Conservation (phyloP, 129 eudicot genomes). For the Cynara cardunculus region DNA sequence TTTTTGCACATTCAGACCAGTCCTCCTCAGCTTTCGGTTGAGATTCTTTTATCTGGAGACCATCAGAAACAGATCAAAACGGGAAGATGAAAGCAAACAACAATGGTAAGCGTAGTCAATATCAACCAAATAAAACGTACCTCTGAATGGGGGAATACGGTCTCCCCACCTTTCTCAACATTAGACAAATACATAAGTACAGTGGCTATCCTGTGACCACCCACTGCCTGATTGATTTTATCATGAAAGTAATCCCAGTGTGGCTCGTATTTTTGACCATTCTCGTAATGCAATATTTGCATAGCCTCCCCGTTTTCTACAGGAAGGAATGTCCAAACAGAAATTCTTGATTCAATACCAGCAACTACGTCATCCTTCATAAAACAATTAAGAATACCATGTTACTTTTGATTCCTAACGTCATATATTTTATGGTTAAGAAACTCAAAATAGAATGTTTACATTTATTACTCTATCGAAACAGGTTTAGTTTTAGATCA, state of each 20-base stretch:
- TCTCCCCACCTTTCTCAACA: slow-evolving; percentile 79
- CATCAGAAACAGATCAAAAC: background rate
- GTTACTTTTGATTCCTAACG: background rate
- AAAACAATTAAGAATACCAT: background rate
- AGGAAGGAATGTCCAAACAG: slow-evolving; percentile 82
- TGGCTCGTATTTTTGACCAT: slow-evolving; percentile 86
- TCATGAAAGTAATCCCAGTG: slow-evolving; percentile 80
- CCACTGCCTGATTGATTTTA: slow-evolving; percentile 52
- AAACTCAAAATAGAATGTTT: background rate
- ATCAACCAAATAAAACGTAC: slow-evolving; percentile 26
- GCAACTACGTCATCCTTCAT: slow-evolving; percentile 60
- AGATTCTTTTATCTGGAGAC: slow-evolving; percentile 40
- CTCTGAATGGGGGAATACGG: slow-evolving; percentile 64
- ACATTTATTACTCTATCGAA: background rate
- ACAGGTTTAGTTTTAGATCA: background rate
- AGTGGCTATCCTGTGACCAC: slow-evolving; percentile 86
- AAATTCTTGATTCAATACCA: slow-evolving; percentile 58
- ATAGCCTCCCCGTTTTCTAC: slow-evolving; percentile 72
- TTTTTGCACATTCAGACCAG: slow-evolving; percentile 74
- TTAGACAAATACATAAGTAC: slow-evolving; percentile 87
- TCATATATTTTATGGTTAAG: background rate
- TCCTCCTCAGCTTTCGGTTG: slow-evolving; percentile 55
- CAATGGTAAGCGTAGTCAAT: background rate
- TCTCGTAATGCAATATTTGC: slow-evolving; percentile 65
- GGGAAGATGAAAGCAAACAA: slow-evolving; percentile 1